phyloP scores from a whole-genome alignment of 257 asterid genomes.

The Avicennia marina region DNA sequence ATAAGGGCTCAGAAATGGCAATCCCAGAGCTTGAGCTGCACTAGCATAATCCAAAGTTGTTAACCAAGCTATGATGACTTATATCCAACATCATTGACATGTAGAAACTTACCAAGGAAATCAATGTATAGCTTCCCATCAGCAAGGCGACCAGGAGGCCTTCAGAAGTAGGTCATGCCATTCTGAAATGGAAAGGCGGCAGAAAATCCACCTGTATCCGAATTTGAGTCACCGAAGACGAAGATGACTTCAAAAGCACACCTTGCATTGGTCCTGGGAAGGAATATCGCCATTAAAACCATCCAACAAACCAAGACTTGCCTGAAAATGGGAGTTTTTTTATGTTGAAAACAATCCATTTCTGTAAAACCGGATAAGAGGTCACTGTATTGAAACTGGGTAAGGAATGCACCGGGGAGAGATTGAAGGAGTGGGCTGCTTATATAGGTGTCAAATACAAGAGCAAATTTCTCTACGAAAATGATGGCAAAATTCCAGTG shows the following conservation, averaged over 20 bases:
- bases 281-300: slow-evolving; percentile 19
- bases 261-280: slow-evolving; percentile 23
- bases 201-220: slow-evolving; percentile 64
- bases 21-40: slow-evolving; percentile 62
- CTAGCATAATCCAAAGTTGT: too few relatives aligned
- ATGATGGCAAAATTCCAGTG: too few relatives aligned
- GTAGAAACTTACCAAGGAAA: slow-evolving; percentile 45
- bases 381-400: too few relatives aligned
- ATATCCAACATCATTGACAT: neutral
- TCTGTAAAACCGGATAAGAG: neutral
- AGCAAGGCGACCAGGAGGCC: slow-evolving; percentile 52
- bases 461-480: too few relatives aligned
- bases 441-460: too few relatives aligned
- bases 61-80: neutral
- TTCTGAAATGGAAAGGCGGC: slow-evolving; percentile 66
- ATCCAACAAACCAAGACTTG: slow-evolving; percentile 30
- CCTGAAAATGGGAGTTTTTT: too few relatives aligned
- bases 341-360: slow-evolving; percentile 12
- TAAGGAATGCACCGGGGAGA: too few relatives aligned
- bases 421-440: too few relatives aligned
- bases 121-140: slow-evolving; percentile 68
- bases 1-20: slow-evolving; percentile 64
- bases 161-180: slow-evolving; percentile 72
- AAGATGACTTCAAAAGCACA: slow-evolving; percentile 57
- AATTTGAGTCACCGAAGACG: slow-evolving; percentile 69